A percentile compares a stretch with the other conserved stretches of the same genome.
phyloP scores from a whole-genome alignment of 202 grass and related monocot species.

The Schoenoplectus triqueter region DNA sequence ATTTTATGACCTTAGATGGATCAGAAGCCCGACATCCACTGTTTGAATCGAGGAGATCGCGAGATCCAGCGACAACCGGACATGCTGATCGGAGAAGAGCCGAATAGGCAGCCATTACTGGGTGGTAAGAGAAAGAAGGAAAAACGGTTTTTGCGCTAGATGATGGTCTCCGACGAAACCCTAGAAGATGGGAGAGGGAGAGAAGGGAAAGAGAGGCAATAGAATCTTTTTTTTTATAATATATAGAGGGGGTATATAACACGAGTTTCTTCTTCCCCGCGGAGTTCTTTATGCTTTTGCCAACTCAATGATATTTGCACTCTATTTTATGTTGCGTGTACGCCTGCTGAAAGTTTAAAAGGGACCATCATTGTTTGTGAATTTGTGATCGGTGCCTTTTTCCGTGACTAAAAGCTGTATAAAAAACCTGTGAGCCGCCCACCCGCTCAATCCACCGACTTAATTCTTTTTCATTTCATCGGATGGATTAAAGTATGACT shows the following conservation, averaged over 20 bases:
- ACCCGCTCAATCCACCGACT: too few relatives aligned
- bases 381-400: too few relatives aligned
- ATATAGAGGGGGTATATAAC: not conserved
- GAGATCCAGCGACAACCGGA: constrained; percentile 48
- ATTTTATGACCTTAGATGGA: constrained; percentile 50
- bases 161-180: constrained; percentile 2
- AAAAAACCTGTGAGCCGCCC: too few relatives aligned
- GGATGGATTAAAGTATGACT: too few relatives aligned
- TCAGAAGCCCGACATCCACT: constrained; percentile 20
- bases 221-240: not conserved
- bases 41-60: constrained; percentile 24
- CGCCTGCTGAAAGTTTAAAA: not conserved
- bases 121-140: not conserved
- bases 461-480: too few relatives aligned
- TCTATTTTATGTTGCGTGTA: not conserved
- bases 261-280: constrained; percentile 28
- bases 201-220: constrained; percentile 30
- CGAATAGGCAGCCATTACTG: constrained; percentile 65
- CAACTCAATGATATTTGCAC: constrained; percentile 32
- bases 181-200: not conserved
- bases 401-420: too few relatives aligned
- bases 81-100: constrained; percentile 52
- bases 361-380: not conserved
- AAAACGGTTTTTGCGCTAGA: not conserved
- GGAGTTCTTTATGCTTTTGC: constrained; percentile 52